A percentile compares a stretch with the other conserved stretches of the same genome.
Evolutionary conservation across 768 basidiomycete species (phyloP).

Genomic region (Strobilomyces echinocephalus): DNA sequence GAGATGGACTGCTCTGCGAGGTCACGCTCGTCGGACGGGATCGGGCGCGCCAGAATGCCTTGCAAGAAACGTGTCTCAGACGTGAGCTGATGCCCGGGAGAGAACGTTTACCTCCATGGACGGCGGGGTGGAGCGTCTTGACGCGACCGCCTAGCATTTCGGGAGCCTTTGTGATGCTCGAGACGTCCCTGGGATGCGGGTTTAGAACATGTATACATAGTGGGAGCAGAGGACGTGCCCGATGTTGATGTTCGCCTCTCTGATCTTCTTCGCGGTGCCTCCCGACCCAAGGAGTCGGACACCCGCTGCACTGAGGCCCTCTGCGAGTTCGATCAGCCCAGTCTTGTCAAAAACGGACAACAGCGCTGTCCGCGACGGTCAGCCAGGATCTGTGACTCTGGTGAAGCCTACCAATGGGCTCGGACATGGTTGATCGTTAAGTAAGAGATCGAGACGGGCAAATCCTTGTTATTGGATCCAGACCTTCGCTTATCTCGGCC

Average conservation of each 20-base stretch:
- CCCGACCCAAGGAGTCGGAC: constrained; percentile 91
- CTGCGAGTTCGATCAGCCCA: constrained; percentile 81
- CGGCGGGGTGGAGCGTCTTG: constrained; percentile 96
- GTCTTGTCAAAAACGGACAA: constrained; percentile 97
- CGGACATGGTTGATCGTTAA: constrained; percentile 23
- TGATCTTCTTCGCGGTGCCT: constrained; percentile 96
- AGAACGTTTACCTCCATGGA: constrained; percentile 77
- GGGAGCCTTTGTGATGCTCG: constrained; percentile 94
- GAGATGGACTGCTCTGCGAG: constrained; percentile 79
- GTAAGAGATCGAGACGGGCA: constrained; percentile 2
- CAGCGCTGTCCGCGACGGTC: constrained; percentile 51
- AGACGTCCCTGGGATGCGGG: constrained; percentile 71
- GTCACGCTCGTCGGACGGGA: constrained; percentile 86
- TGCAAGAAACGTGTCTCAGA: constrained; percentile 5
- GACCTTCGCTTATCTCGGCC: constrained; percentile 13
- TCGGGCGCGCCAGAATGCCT: constrained; percentile 94
- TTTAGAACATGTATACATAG: constrained; percentile 7
- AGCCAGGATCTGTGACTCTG: not conserved
- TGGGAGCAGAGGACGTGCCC: constrained; percentile 57
- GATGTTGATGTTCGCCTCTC: constrained; percentile 87
- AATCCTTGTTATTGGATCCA: constrained; percentile 1
- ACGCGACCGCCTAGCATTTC: constrained; percentile 99
- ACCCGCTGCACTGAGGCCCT: constrained; percentile 74
- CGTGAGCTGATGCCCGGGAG: not conserved
- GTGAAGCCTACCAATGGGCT: constrained; percentile 24